Evolutionary conservation across 1,284 basidiomycete species (phyloP).

Genomic region (Takashimella koratensis): DNA sequence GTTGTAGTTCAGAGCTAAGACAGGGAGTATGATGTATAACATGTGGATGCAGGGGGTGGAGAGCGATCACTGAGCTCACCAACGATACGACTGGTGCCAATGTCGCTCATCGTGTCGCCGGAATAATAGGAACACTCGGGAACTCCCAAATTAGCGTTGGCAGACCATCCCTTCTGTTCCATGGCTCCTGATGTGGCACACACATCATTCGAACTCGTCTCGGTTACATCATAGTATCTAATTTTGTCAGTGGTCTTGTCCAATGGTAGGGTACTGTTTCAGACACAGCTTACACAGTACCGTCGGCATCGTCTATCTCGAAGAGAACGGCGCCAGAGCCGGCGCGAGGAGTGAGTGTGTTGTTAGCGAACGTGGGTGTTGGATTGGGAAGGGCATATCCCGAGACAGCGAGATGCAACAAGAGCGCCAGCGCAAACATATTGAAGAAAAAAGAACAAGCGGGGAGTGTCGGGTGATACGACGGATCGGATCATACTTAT

Average conservation of each 20-base stretch:
- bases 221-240: background rate
- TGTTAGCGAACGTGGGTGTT: too few relatives aligned
- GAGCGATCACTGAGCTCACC: background rate
- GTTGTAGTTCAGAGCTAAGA: background rate
- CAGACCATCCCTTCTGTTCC: background rate
- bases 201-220: background rate
- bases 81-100: background rate
- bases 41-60: background rate
- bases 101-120: background rate
- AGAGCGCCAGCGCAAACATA: background rate
- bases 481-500: too few relatives aligned
- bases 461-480: background rate
- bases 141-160: background rate
- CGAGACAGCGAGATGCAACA: too few relatives aligned
- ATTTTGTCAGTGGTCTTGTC: too few relatives aligned
- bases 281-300: background rate
- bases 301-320: background rate
- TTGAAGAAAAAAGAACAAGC: background rate
- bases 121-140: background rate
- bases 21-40: background rate
- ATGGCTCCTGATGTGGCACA: background rate
- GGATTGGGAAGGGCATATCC: too few relatives aligned
- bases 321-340: too few relatives aligned
- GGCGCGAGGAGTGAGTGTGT: too few relatives aligned
- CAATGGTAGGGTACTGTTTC: too few relatives aligned